phyloP scores from a whole-genome alignment of 805 yeast species.

The Wickerhamomyces canadensis region DNA sequence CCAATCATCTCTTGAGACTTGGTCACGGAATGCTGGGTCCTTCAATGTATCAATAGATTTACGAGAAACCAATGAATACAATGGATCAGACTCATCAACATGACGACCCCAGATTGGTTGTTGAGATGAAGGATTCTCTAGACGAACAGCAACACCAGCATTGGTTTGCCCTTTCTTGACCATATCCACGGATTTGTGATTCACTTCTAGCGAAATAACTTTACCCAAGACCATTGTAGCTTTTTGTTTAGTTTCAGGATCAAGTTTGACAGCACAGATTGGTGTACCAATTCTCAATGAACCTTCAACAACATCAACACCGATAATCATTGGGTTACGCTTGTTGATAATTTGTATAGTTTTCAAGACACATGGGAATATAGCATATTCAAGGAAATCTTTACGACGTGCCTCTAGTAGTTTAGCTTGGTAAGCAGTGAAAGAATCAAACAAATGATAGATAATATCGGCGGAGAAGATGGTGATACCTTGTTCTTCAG shows the following conservation, averaged over 20 bases:
- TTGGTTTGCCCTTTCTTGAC: constrained; percentile 94
- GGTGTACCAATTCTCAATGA: constrained; percentile 89
- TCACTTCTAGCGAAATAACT: constrained; percentile 91
- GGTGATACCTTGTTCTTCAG: constrained; percentile 85
- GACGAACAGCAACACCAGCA: constrained; percentile 98
- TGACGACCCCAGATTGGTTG: constrained; percentile 99
- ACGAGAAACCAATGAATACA: constrained; percentile 88
- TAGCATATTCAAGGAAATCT: constrained; percentile 82
- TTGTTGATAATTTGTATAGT: constrained; percentile 95
- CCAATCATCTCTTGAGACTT: constrained; percentile 96
- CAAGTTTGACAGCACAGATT: constrained; percentile 85
- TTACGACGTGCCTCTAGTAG: constrained; percentile 85
- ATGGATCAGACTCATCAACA: constrained; percentile 84
- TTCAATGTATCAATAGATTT: constrained; percentile 94
- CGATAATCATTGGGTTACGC: constrained; percentile 98
- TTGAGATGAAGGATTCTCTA: constrained; percentile 85
- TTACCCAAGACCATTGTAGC: constrained; percentile 71
- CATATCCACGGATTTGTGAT: constrained; percentile 73
- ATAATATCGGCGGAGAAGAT: constrained; percentile 95
- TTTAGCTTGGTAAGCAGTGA: constrained; percentile 86
- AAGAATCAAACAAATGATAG: constrained; percentile 92
- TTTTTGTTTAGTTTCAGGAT: constrained; percentile 76
- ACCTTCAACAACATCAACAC: constrained; percentile 96
- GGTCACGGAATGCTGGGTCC: constrained; percentile 95
- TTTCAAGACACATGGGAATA: constrained; percentile 91